phyloP scores from a whole-genome alignment of 225 moss, liverwort and hornwort species.

The Sphagnum contortum region DNA sequence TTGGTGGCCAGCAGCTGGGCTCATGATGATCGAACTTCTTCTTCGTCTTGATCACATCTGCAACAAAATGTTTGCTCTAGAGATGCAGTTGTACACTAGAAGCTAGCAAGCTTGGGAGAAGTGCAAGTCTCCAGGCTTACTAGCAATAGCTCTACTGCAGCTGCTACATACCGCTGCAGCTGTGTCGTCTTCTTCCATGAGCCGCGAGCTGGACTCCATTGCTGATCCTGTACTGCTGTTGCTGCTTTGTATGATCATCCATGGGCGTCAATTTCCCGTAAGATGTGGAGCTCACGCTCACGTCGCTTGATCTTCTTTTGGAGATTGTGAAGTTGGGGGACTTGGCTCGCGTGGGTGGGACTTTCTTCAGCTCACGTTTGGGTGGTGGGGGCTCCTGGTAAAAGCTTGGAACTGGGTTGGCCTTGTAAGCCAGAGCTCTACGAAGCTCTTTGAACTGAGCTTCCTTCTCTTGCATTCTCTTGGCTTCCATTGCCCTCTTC shows the following conservation, averaged over 20 bases:
- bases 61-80: no score
- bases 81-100: no score
- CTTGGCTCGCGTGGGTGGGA: constrained; percentile 66
- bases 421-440: constrained; percentile 70
- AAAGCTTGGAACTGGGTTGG: constrained; percentile 80
- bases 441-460: constrained; percentile 69
- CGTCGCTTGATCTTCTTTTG: constrained; percentile 36
- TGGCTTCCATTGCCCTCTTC: constrained; percentile 60
- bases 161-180: background rate
- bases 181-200: background rate
- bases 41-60: no score
- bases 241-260: background rate
- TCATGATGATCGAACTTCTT: no score
- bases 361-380: constrained; percentile 48
- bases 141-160: background rate
- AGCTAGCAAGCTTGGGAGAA: background rate
- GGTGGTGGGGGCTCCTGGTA: constrained; percentile 73
- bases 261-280: background rate
- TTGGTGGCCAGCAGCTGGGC: no score
- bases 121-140: background rate
- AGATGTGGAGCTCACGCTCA: no score
- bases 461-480: constrained; percentile 75
- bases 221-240: background rate
- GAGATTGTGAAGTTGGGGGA: constrained; percentile 71
- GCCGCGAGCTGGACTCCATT: background rate